phyloP scores from a whole-genome alignment of 1,284 basidiomycete genomes.

The Anthracocystis setariae region DNA sequence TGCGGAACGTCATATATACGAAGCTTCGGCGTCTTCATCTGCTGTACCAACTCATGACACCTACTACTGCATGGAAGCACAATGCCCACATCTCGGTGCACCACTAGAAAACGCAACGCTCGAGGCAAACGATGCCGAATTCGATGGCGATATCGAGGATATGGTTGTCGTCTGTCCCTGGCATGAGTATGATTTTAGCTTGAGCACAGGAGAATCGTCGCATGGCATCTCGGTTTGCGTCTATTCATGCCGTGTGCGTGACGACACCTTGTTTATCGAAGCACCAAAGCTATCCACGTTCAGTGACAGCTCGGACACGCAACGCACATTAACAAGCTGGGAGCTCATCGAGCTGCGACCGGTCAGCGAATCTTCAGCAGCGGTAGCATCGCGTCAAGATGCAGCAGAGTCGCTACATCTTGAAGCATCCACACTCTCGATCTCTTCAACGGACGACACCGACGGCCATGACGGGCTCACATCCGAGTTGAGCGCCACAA shows the following conservation, averaged over 20 bases:
- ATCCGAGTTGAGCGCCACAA: background rate
- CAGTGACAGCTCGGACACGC: slow-evolving; percentile 6
- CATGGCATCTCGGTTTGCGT: slow-evolving; percentile 83
- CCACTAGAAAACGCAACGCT: slow-evolving; percentile 80
- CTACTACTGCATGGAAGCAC: slow-evolving; percentile 82
- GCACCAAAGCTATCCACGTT: slow-evolving; percentile 27
- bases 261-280: slow-evolving; percentile 65
- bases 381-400: slow-evolving; percentile 19
- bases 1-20: background rate
- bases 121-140: slow-evolving; percentile 71
- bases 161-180: slow-evolving; percentile 73
- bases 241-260: slow-evolving; percentile 74
- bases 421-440: slow-evolving; percentile 16
- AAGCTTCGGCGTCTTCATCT: background rate
- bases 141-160: slow-evolving; percentile 69
- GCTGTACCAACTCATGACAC: slow-evolving; percentile 20
- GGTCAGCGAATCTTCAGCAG: slow-evolving; percentile 76
- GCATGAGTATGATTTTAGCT: slow-evolving; percentile 83
- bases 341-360: slow-evolving; percentile 79
- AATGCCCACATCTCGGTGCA: slow-evolving; percentile 84
- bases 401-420: slow-evolving; percentile 33
- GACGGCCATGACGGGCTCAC: background rate
- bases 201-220: slow-evolving; percentile 78
- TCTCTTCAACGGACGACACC: slow-evolving; percentile 24
- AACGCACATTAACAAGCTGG: slow-evolving; percentile 70